These are phyloP conservation scores for Dryadomyces quercus-mongolicae DNA, from an alignment of 2,329 filamentous ascomycete genomes.

Conservation along the genomic window DNA sequence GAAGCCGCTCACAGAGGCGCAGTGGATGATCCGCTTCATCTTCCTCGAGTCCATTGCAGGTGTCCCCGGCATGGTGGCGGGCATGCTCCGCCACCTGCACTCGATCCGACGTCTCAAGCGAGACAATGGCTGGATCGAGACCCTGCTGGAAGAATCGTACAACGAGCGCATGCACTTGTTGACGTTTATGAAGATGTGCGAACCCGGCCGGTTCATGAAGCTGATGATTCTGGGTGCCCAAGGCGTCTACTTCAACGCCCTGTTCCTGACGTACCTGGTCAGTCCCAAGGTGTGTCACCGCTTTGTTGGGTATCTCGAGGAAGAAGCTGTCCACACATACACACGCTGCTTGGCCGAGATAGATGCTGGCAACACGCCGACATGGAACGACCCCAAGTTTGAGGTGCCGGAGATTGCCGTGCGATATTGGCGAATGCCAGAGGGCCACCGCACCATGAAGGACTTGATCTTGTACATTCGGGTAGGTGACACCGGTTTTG, in stretches of 20 bases:
- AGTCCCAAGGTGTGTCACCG: constrained; percentile 82
- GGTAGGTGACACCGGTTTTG: constrained; percentile 39
- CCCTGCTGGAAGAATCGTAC: constrained; percentile 76
- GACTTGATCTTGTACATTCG: constrained; percentile 82
- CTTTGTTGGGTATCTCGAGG: constrained; percentile 94
- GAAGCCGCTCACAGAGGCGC: constrained; percentile 63
- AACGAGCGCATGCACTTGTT: constrained; percentile 90
- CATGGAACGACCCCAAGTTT: constrained; percentile 61
- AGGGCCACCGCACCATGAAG: constrained; percentile 68
- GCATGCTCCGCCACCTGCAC: constrained; percentile 82
- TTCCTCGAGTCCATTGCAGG: constrained; percentile 93
- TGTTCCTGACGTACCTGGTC: constrained; percentile 82
- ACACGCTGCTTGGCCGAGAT: constrained; percentile 80
- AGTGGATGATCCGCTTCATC: constrained; percentile 81
- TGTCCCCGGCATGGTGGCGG: constrained; percentile 93
- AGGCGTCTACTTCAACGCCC: constrained; percentile 90
- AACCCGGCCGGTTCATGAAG: constrained; percentile 76
- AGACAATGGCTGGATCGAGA: constrained; percentile 96
- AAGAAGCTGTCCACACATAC: constrained; percentile 94
- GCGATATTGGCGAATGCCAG: constrained; percentile 89
- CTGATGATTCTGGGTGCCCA: constrained; percentile 84
- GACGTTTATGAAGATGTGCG: constrained; percentile 71
- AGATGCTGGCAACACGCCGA: constrained; percentile 69
- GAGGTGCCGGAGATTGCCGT: constrained; percentile 79
- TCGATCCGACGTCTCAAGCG: constrained; percentile 76